Conservation (phyloP, 2,329 filamentous ascomycete genomes). For the Nannizziopsis barbatae region DNA sequence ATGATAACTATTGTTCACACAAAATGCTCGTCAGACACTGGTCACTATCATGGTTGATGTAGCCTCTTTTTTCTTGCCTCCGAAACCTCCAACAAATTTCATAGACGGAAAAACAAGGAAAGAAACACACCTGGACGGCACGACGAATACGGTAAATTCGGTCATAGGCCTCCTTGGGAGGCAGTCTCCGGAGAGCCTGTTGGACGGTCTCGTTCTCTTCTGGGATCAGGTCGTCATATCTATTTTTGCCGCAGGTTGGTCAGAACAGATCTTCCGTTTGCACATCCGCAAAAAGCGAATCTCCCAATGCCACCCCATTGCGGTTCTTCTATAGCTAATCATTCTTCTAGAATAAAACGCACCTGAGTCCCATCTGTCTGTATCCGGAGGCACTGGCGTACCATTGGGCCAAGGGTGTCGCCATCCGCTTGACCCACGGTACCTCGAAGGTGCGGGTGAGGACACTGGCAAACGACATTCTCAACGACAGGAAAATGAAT, state of each 20-base stretch:
- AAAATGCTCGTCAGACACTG: not conserved
- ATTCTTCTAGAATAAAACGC: conserved; percentile 28
- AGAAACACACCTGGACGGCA: conserved; percentile 63
- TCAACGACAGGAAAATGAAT: not conserved
- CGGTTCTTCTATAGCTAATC: conserved; percentile 2
- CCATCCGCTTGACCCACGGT: conserved; percentile 69
- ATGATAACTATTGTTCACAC: conserved; percentile 4
- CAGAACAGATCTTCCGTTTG: not conserved
- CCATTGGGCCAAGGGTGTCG: conserved; percentile 77
- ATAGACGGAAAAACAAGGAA: not conserved
- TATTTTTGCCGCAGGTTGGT: conserved; percentile 31
- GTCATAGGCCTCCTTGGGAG: conserved; percentile 85
- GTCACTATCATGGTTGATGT: not conserved
- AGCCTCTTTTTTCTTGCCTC: not conserved
- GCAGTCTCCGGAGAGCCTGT: conserved; percentile 79
- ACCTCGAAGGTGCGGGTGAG: conserved; percentile 65
- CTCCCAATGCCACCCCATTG: not conserved
- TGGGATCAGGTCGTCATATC: conserved; percentile 86
- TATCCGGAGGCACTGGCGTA: conserved; percentile 84
- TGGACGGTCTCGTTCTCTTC: conserved; percentile 85
- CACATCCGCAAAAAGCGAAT: not conserved
- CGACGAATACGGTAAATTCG: conserved; percentile 94
- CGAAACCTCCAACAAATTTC: not conserved
- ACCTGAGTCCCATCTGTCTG: conserved; percentile 85
- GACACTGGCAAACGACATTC: conserved; percentile 33